phyloP scores from a whole-genome alignment of 1,139 yeast species.

The Protomyces macrosporus region DNA sequence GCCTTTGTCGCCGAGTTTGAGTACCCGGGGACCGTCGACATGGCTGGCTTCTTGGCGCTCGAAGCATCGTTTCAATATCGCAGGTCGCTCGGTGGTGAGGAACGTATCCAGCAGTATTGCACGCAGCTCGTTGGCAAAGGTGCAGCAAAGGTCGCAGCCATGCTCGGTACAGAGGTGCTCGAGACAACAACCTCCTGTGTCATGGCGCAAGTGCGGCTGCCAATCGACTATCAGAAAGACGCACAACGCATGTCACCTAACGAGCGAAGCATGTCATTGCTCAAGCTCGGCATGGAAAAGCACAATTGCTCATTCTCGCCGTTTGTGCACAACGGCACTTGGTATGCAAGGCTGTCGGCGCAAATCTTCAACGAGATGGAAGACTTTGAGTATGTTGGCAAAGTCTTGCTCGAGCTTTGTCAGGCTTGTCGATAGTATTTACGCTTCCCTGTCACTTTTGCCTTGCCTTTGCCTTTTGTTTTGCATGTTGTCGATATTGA shows the following conservation, averaged over 20 bases:
- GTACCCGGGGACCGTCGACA: conserved; percentile 41
- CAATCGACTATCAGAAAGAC: conserved; percentile 36
- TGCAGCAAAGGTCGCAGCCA: conserved; percentile 39
- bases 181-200: conserved; percentile 41
- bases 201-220: conserved; percentile 49
- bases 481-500: background rate
- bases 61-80: conserved; percentile 49
- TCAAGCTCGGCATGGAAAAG: conserved; percentile 42
- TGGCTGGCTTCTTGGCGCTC: conserved; percentile 39
- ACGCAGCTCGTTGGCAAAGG: conserved; percentile 45
- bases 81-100: conserved; percentile 59
- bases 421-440: background rate
- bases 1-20: conserved; percentile 36
- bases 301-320: conserved; percentile 8
- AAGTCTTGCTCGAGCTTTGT: conserved; percentile 35
- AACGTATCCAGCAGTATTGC: conserved; percentile 49
- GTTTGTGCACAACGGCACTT: conserved; percentile 43
- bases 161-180: conserved; percentile 40
- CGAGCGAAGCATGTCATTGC: conserved; percentile 43
- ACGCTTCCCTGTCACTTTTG: background rate
- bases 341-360: conserved; percentile 53
- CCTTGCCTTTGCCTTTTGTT: background rate
- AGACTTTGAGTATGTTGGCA: conserved; percentile 50
- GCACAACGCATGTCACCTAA: background rate
- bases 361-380: conserved; percentile 55